A percentile compares a stretch with the other conserved stretches of the same genome.
These are phyloP conservation scores for Mortierella hygrophila DNA, from an alignment of 192 early-diverging fungal genomes.

Conservation along the genomic window DNA sequence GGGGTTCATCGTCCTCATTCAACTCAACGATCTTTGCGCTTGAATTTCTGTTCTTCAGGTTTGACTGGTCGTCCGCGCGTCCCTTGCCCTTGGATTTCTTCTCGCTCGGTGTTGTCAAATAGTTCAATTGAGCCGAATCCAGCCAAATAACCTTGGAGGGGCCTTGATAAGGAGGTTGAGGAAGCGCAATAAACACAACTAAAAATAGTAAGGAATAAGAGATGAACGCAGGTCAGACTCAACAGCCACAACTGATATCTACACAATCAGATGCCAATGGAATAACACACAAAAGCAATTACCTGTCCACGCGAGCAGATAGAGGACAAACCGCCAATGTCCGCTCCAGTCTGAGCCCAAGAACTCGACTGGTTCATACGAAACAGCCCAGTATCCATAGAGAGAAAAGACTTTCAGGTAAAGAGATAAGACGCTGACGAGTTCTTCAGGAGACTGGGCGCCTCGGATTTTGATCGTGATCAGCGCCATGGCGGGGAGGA, in stretches of 20 bases:
- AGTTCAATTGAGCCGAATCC: conserved; percentile 48
- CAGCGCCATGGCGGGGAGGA: conserved; percentile 24
- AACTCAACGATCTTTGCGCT: conserved; percentile 50
- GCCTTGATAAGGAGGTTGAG: conserved; percentile 68
- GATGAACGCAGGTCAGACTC: background rate
- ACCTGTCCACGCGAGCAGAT: conserved; percentile 57
- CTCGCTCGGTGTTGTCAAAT: conserved; percentile 22
- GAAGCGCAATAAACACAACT: conserved; percentile 56
- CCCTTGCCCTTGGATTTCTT: conserved; percentile 25
- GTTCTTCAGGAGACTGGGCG: conserved; percentile 63
- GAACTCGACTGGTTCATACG: background rate
- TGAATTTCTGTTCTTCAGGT: conserved; percentile 8
- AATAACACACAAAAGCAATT: conserved; percentile 3
- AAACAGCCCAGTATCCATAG: conserved; percentile 51
- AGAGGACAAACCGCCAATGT: conserved; percentile 53
- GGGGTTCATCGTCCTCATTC: conserved; percentile 22
- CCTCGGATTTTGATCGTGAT: conserved; percentile 36
- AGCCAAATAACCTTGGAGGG: conserved; percentile 61
- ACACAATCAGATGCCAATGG: background rate
- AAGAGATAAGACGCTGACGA: conserved; percentile 58
- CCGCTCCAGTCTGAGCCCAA: conserved; percentile 41
- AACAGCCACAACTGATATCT: too few relatives aligned
- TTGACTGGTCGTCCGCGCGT: background rate
- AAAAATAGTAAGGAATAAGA: conserved; percentile 12
- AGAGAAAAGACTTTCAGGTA: conserved; percentile 61